Conservation (phyloP, 2,329 filamentous ascomycete genomes). For the Alternaria conjuncta region DNA sequence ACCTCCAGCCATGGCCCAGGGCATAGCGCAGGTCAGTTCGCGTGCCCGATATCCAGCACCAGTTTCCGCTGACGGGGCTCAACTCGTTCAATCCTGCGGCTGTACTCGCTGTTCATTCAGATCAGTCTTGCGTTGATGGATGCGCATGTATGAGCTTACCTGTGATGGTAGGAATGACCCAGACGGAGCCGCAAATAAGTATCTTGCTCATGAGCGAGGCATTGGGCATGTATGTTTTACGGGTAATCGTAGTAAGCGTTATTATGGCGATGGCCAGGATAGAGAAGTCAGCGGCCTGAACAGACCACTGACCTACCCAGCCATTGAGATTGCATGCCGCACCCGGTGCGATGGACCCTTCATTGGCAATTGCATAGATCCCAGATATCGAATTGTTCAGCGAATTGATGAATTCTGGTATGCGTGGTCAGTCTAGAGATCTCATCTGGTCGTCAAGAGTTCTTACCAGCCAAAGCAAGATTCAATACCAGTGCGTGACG, state of each 20-base stretch:
- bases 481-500: constrained; percentile 33
- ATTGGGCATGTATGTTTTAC: constrained; percentile 44
- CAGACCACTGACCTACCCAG: constrained; percentile 55
- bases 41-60: constrained; percentile 11
- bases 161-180: constrained; percentile 46
- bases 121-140: neutral
- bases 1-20: constrained; percentile 7
- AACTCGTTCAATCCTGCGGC: constrained; percentile 2
- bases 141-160: neutral
- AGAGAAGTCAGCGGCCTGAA: constrained; percentile 45
- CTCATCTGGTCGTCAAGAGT: neutral
- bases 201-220: constrained; percentile 35
- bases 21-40: constrained; percentile 6
- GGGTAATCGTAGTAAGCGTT: constrained; percentile 51
- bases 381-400: constrained; percentile 54
- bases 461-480: constrained; percentile 28
- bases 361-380: constrained; percentile 40
- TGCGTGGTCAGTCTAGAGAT: neutral
- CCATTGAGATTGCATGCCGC: constrained; percentile 52
- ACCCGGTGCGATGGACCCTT: constrained; percentile 33
- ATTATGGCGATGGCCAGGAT: constrained; percentile 56
- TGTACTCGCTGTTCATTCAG: neutral
- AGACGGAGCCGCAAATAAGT: constrained; percentile 48
- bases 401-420: constrained; percentile 43
- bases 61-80: constrained; percentile 8